Conservation (phyloP, 1,139 yeast genomes). For the Debaryomycetaceae sp. region DNA sequence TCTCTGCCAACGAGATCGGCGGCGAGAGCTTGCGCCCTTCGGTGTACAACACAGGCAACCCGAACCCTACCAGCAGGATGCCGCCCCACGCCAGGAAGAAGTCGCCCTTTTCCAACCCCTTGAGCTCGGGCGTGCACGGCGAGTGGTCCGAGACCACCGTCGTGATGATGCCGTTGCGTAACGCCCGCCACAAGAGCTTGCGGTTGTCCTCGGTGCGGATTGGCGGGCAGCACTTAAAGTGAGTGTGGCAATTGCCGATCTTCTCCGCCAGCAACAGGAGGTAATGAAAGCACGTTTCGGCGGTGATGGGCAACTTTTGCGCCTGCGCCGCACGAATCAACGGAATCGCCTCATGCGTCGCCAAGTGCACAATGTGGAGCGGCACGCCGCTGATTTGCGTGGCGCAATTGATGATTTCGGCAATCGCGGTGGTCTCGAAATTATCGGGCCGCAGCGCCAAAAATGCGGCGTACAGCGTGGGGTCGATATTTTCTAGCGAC, state of each 20-base stretch:
- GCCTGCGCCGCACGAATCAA: slow-evolving; percentile 61
- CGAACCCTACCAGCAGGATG: slow-evolving; percentile 89
- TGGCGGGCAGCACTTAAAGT: slow-evolving; percentile 93
- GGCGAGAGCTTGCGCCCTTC: slow-evolving; percentile 57
- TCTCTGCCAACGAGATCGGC: slow-evolving; percentile 54
- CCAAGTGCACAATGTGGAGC: slow-evolving; percentile 85
- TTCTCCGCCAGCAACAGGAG: slow-evolving; percentile 71
- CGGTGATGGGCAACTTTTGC: slow-evolving; percentile 57
- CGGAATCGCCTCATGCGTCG: slow-evolving; percentile 79
- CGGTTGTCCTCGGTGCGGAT: slow-evolving; percentile 73
- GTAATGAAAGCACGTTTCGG: slow-evolving; percentile 94
- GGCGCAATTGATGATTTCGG: slow-evolving; percentile 62
- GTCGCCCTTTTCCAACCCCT: slow-evolving; percentile 77
- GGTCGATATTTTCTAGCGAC: slow-evolving; percentile 46
- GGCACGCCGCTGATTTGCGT: slow-evolving; percentile 59
- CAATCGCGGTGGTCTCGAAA: slow-evolving; percentile 81
- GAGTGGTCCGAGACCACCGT: slow-evolving; percentile 94
- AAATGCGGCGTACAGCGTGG: slow-evolving; percentile 69
- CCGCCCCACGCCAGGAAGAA: slow-evolving; percentile 97
- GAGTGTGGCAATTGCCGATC: slow-evolving; percentile 72
- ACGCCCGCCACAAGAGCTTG: slow-evolving; percentile 70
- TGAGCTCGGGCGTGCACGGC: slow-evolving; percentile 90
- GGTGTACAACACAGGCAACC: slow-evolving; percentile 75
- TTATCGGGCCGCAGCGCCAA: slow-evolving; percentile 83
- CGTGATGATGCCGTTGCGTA: slow-evolving; percentile 60